Percentiles rank a stretch among this genome's conserved stretches.
Evolutionary conservation across 306 rosid genomes (phyloP).

Genomic region (apple (Malus domestica)): ASM211411v1 NC_041796.1:21712001-21712500

Average conservation of each 20-base stretch:
- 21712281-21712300: conserved; percentile 51
- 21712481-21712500: too few species aligned
- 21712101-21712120: conserved; percentile 58
- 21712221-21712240: conserved; percentile 52
- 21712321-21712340: conserved; percentile 63
- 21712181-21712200: conserved; percentile 44
- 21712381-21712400: too few species aligned
- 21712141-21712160: conserved; percentile 68
- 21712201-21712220: conserved; percentile 52
- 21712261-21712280: conserved; percentile 54
- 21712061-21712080: conserved; percentile 63
- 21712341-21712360: conserved; percentile 21
- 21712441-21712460: too few species aligned
- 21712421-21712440: too few species aligned
- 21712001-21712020: conserved; percentile 58
- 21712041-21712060: conserved; percentile 64
- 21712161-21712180: conserved; percentile 29
- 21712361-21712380: too few species aligned
- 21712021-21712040: conserved; percentile 65
- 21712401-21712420: too few species aligned
- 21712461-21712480: too few species aligned
- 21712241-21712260: conserved; percentile 50
- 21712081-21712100: conserved; percentile 47
- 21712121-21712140: conserved; percentile 52
- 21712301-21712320: conserved; percentile 70